phyloP scores from a whole-genome alignment of 306 rosid genomes.

The Dryas octopetala region DNA sequence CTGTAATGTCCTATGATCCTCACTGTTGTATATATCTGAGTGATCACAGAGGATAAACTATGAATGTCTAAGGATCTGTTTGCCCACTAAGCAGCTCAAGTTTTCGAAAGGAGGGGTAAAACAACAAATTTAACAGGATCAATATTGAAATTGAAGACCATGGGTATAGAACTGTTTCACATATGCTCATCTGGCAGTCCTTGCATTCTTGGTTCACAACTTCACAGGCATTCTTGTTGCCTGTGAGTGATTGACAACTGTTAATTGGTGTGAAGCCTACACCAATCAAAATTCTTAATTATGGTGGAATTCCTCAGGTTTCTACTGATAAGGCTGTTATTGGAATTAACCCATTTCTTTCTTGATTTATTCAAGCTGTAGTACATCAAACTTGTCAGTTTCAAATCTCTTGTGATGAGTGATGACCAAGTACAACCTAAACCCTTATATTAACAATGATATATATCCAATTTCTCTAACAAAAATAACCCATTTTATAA shows the following conservation, averaged over 20 bases:
- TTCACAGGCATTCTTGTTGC: too few relatives aligned
- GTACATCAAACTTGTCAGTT: neutral
- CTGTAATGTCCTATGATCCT: too few relatives aligned
- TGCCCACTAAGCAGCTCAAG: too few relatives aligned
- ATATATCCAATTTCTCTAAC: neutral
- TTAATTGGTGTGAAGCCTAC: neutral
- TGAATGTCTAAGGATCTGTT: too few relatives aligned
- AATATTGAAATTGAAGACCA: too few relatives aligned
- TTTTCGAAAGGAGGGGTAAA: too few relatives aligned
- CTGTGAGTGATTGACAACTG: neutral
- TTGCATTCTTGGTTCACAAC: too few relatives aligned
- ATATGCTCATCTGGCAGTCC: too few relatives aligned
- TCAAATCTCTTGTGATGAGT: neutral
- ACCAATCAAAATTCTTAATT: neutral
- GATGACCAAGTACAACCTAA: neutral
- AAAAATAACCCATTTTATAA: neutral
- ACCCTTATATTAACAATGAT: neutral
- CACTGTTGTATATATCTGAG: too few relatives aligned
- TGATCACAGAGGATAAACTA: too few relatives aligned
- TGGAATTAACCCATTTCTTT: neutral
- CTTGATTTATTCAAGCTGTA: neutral
- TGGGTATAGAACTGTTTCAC: too few relatives aligned
- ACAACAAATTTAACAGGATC: too few relatives aligned
- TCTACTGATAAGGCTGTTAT: neutral
- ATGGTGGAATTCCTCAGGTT: neutral